Evolutionary conservation across 768 basidiomycete genomes (phyloP), one percentile per base, ranked within the genome.

Genomic region (Dacryopinax spathularia): DNA sequence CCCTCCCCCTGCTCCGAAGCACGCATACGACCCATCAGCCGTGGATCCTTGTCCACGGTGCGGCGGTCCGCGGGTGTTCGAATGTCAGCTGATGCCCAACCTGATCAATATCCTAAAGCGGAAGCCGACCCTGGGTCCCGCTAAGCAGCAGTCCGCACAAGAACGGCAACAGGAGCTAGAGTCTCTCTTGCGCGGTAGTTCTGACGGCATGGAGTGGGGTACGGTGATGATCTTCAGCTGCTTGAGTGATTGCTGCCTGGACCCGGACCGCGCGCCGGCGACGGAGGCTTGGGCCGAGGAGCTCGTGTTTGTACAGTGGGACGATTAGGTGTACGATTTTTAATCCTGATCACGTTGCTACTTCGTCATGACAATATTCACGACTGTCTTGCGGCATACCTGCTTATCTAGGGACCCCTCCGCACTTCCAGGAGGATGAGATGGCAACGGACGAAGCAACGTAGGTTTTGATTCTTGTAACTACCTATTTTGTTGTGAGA

Each of bases 41-140:
- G 75, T 92, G 33, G 83, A 87, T 0, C 65, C 73, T 0, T 98
- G 95, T 71, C 78, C 84, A 1, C 69, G 75, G 15, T 98, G 95
- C 75, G 75, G 77, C 35, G 78, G 81, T 1, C 76, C 75, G 43
- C 81, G 91, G 16, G 81, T 86, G 22, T 98, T 96, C 72, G 95
- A 98, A 72, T 88, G 88, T 69, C 95, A 98, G 73, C 78, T 97
- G 62, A 95, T 94, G 84, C 95, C 95, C 1, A 91, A 92, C 71
- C 76, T 97, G 61, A 92, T 97, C 72, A 89, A 89, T 61, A 75
- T 90, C 15, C 77, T 96, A 15, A 76, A 79, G 60, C 70, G 70
- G n/a, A n/a, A 10, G 65, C 70, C 10, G 63, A 61, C 1, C 39
- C 72, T 2, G 64, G 72, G 66, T 71, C 68, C 27, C 25, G 60